A percentile compares a stretch with the other conserved stretches of the same genome.
Conservation (phyloP, 768 basidiomycete species). For the Kwoniella botswanensis region DNA sequence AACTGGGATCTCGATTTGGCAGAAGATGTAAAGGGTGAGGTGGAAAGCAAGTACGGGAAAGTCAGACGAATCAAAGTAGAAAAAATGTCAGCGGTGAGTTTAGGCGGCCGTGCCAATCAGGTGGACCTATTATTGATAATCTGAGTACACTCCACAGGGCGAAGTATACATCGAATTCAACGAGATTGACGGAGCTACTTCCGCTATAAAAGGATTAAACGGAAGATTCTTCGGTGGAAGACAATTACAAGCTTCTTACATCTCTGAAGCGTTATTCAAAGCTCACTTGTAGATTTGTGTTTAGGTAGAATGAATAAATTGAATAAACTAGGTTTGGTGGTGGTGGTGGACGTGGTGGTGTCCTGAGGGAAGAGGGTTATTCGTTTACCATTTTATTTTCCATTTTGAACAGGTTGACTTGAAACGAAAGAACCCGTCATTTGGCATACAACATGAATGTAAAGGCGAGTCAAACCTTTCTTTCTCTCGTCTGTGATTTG, state of each 20-base stretch:
- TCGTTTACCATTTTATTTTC: not conserved
- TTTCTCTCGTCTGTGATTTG: not conserved
- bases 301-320: conserved; percentile 10
- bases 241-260: conserved; percentile 83
- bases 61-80: conserved; percentile 90
- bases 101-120: too few relatives aligned
- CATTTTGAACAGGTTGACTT: not conserved
- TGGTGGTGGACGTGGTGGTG: not conserved
- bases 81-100: conserved; percentile 83
- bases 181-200: conserved; percentile 75
- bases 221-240: conserved; percentile 97
- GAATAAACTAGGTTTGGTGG: not conserved
- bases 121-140: not conserved
- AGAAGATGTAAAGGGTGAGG: conserved; percentile 94
- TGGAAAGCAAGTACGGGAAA: conserved; percentile 84
- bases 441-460: not conserved
- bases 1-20: conserved; percentile 97
- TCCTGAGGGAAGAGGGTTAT: not conserved
- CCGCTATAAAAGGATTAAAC: conserved; percentile 86
- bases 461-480: conserved; percentile 9
- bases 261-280: conserved; percentile 80
- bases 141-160: conserved; percentile 64
- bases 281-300: conserved; percentile 44
- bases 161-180: conserved; percentile 97
- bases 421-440: not conserved